These are phyloP conservation scores for Fusarium buxicola DNA, from an alignment of 2,329 filamentous ascomycete genomes.

Conservation along the genomic window DNA sequence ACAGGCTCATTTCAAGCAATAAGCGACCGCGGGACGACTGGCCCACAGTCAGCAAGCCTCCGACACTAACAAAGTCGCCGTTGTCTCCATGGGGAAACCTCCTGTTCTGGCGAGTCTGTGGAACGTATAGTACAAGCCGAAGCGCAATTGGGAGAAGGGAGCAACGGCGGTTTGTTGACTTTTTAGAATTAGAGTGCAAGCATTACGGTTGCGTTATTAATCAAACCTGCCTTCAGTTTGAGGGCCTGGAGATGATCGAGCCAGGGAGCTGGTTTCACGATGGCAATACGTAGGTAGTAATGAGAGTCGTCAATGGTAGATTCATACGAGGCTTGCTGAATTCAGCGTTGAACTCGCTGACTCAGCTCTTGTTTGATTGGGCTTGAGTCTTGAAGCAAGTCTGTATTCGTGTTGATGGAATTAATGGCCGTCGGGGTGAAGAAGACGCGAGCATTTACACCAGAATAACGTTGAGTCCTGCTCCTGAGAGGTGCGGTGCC, in stretches of 20 bases:
- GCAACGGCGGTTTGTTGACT: slow-evolving; percentile 24
- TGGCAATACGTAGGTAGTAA: background rate
- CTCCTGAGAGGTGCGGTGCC: slow-evolving; percentile 6
- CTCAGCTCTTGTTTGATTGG: background rate
- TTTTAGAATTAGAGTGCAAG: background rate
- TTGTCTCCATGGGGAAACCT: slow-evolving; percentile 23
- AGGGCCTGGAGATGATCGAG: background rate
- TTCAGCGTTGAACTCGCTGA: background rate
- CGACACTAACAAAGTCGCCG: slow-evolving; percentile 26
- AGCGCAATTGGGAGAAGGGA: slow-evolving; percentile 20
- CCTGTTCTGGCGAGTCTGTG: slow-evolving; percentile 36
- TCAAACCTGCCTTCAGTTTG: slow-evolving; percentile 12
- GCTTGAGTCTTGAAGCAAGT: too few relatives aligned
- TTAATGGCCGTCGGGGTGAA: too few relatives aligned
- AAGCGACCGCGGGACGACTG: slow-evolving; percentile 28
- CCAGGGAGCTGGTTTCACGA: slow-evolving; percentile 17
- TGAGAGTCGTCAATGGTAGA: slow-evolving; percentile 9
- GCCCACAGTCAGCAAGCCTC: slow-evolving; percentile 24
- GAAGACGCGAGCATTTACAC: background rate
- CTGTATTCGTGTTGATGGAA: too few relatives aligned
- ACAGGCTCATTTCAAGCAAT: slow-evolving; percentile 40
- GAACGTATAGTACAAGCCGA: slow-evolving; percentile 27
- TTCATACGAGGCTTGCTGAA: background rate
- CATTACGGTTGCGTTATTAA: background rate
- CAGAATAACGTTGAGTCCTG: too few relatives aligned